These are phyloP conservation scores for Quercus variabilis DNA, from an alignment of 306 rosid species.

Conservation along the genomic window DNA sequence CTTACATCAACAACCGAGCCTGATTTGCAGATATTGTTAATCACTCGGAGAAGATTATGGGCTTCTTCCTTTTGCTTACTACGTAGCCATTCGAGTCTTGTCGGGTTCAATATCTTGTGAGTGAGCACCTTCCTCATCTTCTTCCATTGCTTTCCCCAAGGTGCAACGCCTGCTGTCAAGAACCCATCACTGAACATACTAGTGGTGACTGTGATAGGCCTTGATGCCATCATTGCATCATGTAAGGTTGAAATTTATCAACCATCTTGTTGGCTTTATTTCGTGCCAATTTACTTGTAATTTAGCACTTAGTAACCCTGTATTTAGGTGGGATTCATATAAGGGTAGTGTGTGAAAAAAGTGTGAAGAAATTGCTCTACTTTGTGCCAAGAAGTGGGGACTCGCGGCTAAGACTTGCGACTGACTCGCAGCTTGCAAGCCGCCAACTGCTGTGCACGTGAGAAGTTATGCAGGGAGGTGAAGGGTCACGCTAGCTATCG, in stretches of 20 bases:
- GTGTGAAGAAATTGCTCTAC: too few relatives aligned
- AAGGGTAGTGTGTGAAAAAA: too few relatives aligned
- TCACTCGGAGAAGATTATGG: conserved; percentile 28
- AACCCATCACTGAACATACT: conserved; percentile 12
- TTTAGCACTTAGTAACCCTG: too few relatives aligned
- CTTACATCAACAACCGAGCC: conserved; percentile 26
- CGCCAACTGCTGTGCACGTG: too few relatives aligned
- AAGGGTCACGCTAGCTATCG: too few relatives aligned
- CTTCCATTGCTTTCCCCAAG: conserved; percentile 27
- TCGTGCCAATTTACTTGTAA: too few relatives aligned
- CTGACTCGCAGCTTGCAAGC: too few relatives aligned
- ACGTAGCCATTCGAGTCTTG: conserved; percentile 17
- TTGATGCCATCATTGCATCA: conserved; percentile 37
- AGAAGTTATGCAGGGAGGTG: too few relatives aligned
- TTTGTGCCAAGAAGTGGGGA: too few relatives aligned
- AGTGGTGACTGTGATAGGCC: conserved; percentile 21
- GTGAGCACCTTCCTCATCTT: conserved; percentile 28
- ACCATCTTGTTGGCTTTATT: too few relatives aligned
- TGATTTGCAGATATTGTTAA: conserved; percentile 12
- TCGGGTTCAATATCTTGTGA: conserved; percentile 9
- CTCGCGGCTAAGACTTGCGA: too few relatives aligned
- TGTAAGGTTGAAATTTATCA: neutral
- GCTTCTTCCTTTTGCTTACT: conserved; percentile 37
- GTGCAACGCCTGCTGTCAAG: neutral
- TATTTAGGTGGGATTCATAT: too few relatives aligned